These are phyloP conservation scores for peach (Prunus persica) DNA, from an alignment of 306 rosid species.

Conservation along the genomic window Prunus_persica_NCBIv2 NC_034013.1:15253001-15253500, in stretches of 20 bases:
- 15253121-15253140: conserved; percentile 95
- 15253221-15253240: conserved; percentile 94
- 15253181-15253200: conserved; percentile 85
- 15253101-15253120: conserved; percentile 97
- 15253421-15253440: conserved; percentile 88
- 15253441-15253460: conserved; percentile 90
- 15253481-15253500: conserved; percentile 84
- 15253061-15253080: conserved; percentile 96
- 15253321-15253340: neutral
- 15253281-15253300: conserved; percentile 86
- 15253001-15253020: conserved; percentile 94
- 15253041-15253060: conserved; percentile 99
- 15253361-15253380: neutral
- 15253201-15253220: conserved; percentile 96
- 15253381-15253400: neutral
- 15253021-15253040: conserved; percentile 95
- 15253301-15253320: conserved; percentile 77
- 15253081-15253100: conserved; percentile 97
- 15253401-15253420: conserved; percentile 28
- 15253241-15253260: conserved; percentile 98
- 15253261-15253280: conserved; percentile 91
- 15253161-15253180: conserved; percentile 83
- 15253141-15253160: conserved; percentile 98
- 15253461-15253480: conserved; percentile 96
- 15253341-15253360: neutral